Conservation (phyloP, 2,329 filamentous ascomycete genomes). For the Capronia epimyces region DNA sequence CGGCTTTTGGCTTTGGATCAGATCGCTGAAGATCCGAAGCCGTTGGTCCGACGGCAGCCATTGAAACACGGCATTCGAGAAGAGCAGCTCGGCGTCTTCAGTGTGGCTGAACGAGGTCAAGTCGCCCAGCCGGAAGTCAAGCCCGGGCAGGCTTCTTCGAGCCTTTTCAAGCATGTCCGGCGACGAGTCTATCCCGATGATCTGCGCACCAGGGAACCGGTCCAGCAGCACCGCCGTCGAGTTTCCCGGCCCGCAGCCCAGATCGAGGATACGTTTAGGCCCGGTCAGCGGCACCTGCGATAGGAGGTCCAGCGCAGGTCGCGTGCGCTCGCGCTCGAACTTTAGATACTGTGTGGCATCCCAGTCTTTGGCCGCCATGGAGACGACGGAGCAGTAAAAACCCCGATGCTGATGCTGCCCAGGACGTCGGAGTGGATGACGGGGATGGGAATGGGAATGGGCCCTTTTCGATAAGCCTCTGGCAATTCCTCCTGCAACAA, state of each 20-base stretch:
- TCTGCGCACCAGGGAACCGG: conserved; percentile 44
- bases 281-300: conserved; percentile 41
- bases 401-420: background rate
- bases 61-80: conserved; percentile 56
- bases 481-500: background rate
- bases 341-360: conserved; percentile 54
- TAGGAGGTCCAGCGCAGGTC: conserved; percentile 51
- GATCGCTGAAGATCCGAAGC: conserved; percentile 41
- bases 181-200: conserved; percentile 52
- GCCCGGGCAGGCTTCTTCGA: conserved; percentile 35
- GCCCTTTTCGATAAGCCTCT: background rate
- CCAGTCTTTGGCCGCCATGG: conserved; percentile 41
- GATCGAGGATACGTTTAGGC: conserved; percentile 48
- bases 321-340: conserved; percentile 50
- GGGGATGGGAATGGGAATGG: no score
- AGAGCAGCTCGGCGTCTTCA: conserved; percentile 42
- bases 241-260: conserved; percentile 59
- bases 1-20: conserved; percentile 39
- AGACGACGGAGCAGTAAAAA: background rate
- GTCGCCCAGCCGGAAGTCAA: conserved; percentile 47
- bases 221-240: conserved; percentile 48
- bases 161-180: conserved; percentile 53
- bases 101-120: conserved; percentile 39
- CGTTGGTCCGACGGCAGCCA: conserved; percentile 48
- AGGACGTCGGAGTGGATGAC: background rate